Evolutionary conservation across 805 yeast genomes (phyloP), one percentile per base, ranked within the genome.

Genomic region (Myxozyma kluyveri): DNA sequence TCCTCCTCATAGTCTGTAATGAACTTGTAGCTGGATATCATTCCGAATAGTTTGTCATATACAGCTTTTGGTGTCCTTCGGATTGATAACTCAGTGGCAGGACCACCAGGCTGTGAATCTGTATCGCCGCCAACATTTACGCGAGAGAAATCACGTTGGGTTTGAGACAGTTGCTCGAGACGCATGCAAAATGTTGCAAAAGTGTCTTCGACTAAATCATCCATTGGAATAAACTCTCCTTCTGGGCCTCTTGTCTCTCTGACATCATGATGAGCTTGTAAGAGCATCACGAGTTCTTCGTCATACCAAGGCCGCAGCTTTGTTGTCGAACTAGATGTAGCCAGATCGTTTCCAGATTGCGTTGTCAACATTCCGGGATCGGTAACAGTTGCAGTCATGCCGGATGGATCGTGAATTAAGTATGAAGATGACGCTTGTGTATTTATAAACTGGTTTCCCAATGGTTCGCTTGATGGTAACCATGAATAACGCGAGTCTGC

Each of bases 1-100:
- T 50, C 59, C 32, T 54, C 54, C 45, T 54, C 60, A 35, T 56
- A 54, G 27, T 56, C 60, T n/a, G 57, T 45, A n/a, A 56, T 37
- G 37, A 54, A 56, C 49, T 54, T 54, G 35, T 49, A 56, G 29
- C 51, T 49, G 4, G 54, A 48, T 18, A 56, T 51, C 17, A 56
- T 49, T 7, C 53, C 56, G 23, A 37, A 51, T 18, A 56, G 29
- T 31, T 56, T 56, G 33, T 56, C 60, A 23, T 56, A 56, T 14
- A 56, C 50, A 22, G 55, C 52, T 35, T 56, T 56, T 5, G 60
- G 51, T 6, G 51, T 41, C 22, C 60, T 36, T 17, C 56, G 55
- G 14, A 40, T 39, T 23, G 44, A 29, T 17, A 45, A 36, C 37
- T 50, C 54, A 24, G n/a, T 38, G 7, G n/a, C 40, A 5, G 35